These are phyloP conservation scores for Boletus pseudopeckii DNA, from an alignment of 768 basidiomycete species.

Conservation along the genomic window DNA sequence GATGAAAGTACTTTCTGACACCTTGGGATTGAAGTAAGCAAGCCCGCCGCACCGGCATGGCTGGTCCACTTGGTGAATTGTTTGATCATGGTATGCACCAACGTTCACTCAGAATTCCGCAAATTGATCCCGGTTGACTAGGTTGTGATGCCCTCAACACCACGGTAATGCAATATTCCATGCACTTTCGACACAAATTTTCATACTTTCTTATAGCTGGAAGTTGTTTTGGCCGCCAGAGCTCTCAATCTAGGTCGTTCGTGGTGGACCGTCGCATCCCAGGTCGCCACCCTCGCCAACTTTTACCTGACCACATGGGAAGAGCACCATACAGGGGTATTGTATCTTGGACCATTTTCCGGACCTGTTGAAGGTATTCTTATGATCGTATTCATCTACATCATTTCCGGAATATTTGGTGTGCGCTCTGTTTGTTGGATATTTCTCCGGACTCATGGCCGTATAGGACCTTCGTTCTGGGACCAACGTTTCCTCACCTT, in stretches of 20 bases:
- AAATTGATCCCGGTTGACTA: constrained; percentile 24
- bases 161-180: constrained; percentile 49
- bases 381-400: constrained; percentile 73
- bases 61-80: constrained; percentile 96
- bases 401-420: constrained; percentile 77
- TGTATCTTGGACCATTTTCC: constrained; percentile 90
- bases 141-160: constrained; percentile 95
- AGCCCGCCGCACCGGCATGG: constrained; percentile 93
- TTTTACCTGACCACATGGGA: constrained; percentile 79
- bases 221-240: constrained; percentile 74
- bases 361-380: constrained; percentile 97
- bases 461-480: constrained; percentile 75
- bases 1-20: constrained; percentile 2
- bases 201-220: constrained; percentile 55
- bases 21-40: constrained; percentile 63
- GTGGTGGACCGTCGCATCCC: constrained; percentile 95
- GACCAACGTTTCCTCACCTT: constrained; percentile 64
- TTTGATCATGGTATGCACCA: constrained; percentile 84
- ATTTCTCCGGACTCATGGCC: not conserved
- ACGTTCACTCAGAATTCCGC: not conserved
- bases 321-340: constrained; percentile 86
- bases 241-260: constrained; percentile 90
- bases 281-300: constrained; percentile 63
- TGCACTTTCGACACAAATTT: not conserved
- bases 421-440: constrained; percentile 13